These are phyloP conservation scores for Linnemannia hyalina DNA, from an alignment of 192 early-diverging fungal species.

Conservation along the genomic window DNA sequence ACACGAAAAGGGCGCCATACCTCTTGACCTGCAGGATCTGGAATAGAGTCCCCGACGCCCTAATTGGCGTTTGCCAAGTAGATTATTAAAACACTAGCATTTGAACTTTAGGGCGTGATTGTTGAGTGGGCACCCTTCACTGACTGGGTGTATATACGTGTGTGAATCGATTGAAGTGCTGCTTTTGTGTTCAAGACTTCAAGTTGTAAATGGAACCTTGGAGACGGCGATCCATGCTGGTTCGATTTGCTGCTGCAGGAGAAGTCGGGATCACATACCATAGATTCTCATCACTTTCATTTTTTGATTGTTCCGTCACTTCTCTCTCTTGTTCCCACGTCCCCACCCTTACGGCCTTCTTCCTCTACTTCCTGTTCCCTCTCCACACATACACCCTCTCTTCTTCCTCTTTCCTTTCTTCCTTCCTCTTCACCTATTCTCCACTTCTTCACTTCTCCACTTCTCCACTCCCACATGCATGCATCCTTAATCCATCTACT, in stretches of 20 bases:
- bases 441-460: background rate
- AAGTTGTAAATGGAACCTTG: background rate
- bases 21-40: slow-evolving; percentile 51
- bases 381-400: background rate
- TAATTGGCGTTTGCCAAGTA: background rate
- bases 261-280: background rate
- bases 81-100: background rate
- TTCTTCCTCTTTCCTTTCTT: background rate
- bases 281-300: background rate
- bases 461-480: background rate
- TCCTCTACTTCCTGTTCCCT: background rate
- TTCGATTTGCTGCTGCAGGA: background rate
- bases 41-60: slow-evolving; percentile 18
- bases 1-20: slow-evolving; percentile 5
- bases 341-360: background rate
- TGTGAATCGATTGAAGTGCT: background rate
- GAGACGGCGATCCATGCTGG: background rate
- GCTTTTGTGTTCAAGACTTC: background rate
- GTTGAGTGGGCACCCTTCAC: too few species aligned
- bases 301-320: background rate
- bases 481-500: background rate
- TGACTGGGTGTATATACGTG: too few species aligned
- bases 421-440: background rate
- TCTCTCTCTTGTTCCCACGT: background rate
- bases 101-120: background rate